phyloP scores from a whole-genome alignment of 495 filamentous ascomycete species.

The Neurospora sp. region DNA sequence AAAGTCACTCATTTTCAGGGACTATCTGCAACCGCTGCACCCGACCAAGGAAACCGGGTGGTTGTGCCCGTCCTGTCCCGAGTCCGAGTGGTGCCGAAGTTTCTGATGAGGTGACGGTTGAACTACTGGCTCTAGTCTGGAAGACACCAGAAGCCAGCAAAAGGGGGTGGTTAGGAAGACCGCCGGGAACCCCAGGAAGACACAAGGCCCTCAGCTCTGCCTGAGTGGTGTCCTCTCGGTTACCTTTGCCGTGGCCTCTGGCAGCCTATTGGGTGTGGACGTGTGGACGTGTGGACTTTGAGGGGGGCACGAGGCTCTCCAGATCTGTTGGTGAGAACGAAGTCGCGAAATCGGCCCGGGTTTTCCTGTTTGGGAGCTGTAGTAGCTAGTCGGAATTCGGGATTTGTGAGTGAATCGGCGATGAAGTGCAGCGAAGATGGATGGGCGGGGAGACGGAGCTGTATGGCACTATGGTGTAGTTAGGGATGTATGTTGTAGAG shows the following conservation, averaged over 20 bases:
- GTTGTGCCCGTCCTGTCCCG: background rate
- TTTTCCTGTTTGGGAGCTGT: background rate
- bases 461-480: background rate
- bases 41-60: background rate
- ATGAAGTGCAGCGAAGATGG: background rate
- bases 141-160: background rate
- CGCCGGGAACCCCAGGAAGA: background rate
- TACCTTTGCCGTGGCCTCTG: background rate
- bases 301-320: background rate
- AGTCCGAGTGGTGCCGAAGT: background rate
- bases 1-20: background rate
- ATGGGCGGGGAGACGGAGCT: background rate
- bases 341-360: background rate
- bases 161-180: background rate
- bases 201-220: background rate
- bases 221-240: background rate
- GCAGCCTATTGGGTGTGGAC: background rate
- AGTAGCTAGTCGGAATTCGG: background rate
- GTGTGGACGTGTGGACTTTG: background rate
- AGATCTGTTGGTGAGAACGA: background rate
- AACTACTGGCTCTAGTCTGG: background rate
- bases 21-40: background rate
- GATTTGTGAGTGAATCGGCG: background rate
- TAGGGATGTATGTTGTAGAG: background rate
- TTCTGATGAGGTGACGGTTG: background rate